Evolutionary conservation across 2,329 filamentous ascomycete species (phyloP).

Genomic region (Talaromyces pinophilus): DNA sequence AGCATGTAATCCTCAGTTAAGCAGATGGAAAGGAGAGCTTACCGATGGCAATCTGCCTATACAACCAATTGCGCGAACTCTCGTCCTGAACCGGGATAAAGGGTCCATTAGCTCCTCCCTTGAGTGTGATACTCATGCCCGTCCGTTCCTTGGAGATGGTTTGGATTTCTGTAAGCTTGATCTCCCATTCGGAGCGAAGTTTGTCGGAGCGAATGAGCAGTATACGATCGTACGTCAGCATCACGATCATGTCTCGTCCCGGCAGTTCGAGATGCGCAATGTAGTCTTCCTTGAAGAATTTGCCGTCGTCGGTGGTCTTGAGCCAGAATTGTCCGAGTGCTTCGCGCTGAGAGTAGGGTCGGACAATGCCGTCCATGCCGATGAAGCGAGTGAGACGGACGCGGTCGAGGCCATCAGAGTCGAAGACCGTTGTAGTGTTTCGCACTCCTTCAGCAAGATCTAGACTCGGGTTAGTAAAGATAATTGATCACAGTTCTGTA

Average conservation of each 20-base stretch:
- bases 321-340: slow-evolving; percentile 98
- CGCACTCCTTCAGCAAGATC: slow-evolving; percentile 94
- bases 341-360: slow-evolving; percentile 91
- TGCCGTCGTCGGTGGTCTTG: slow-evolving; percentile 95
- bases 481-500: neutral
- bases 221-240: slow-evolving; percentile 85
- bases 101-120: slow-evolving; percentile 88
- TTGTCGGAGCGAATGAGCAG: slow-evolving; percentile 86
- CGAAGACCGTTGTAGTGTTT: slow-evolving; percentile 98
- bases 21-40: slow-evolving; percentile 25
- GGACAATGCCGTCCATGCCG: slow-evolving; percentile 86
- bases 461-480: slow-evolving; percentile 26
- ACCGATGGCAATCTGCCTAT: slow-evolving; percentile 64
- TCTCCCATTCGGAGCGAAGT: slow-evolving; percentile 91
- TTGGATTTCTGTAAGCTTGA: slow-evolving; percentile 91
- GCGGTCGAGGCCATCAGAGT: slow-evolving; percentile 89
- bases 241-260: slow-evolving; percentile 81
- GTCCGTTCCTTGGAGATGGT: slow-evolving; percentile 97
- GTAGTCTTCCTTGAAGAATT: slow-evolving; percentile 97
- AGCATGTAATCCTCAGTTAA: neutral
- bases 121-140: slow-evolving; percentile 82
- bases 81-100: slow-evolving; percentile 95
- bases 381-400: slow-evolving; percentile 93
- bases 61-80: slow-evolving; percentile 67
- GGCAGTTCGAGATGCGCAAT: slow-evolving; percentile 94